Conservation (phyloP, 306 rosid genomes). For the Herpetospermum pedunculosum region DNA sequence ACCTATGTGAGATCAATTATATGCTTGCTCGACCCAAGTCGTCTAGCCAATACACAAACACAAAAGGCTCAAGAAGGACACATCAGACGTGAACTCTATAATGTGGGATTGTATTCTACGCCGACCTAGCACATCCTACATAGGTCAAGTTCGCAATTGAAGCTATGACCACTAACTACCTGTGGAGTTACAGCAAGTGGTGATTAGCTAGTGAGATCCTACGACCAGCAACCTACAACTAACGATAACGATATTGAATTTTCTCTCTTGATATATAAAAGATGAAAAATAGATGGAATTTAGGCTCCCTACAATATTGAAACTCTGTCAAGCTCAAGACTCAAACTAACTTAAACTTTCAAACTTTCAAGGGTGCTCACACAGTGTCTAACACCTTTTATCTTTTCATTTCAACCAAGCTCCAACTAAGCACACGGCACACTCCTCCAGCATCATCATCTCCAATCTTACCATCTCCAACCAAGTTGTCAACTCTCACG, state of each 20-base stretch:
- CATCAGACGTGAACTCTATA: not conserved
- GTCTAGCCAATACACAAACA: not conserved
- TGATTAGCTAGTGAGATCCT: not conserved
- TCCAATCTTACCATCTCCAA: not conserved
- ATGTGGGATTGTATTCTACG: not conserved
- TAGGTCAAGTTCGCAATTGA: no score
- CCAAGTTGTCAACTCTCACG: not conserved
- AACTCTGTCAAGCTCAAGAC: not conserved
- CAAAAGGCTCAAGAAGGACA: not conserved
- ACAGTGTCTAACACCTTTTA: not conserved
- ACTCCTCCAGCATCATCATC: not conserved
- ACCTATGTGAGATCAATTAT: not conserved
- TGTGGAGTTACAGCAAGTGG: not conserved
- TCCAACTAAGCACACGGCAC: not conserved
- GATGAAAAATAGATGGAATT: not conserved
- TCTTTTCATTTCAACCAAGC: not conserved
- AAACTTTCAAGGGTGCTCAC: not conserved
- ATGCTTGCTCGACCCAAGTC: not conserved
- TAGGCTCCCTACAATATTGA: not conserved
- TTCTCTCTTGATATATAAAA: not conserved
- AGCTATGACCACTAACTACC: not conserved
- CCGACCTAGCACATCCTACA: not conserved
- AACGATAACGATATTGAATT: not conserved
- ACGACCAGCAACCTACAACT: not conserved
- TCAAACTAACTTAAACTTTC: not conserved